Percentiles rank a stretch among this genome's conserved stretches.
Conservation (phyloP, 208 protist species). For the Leishmania turanica region DNA sequence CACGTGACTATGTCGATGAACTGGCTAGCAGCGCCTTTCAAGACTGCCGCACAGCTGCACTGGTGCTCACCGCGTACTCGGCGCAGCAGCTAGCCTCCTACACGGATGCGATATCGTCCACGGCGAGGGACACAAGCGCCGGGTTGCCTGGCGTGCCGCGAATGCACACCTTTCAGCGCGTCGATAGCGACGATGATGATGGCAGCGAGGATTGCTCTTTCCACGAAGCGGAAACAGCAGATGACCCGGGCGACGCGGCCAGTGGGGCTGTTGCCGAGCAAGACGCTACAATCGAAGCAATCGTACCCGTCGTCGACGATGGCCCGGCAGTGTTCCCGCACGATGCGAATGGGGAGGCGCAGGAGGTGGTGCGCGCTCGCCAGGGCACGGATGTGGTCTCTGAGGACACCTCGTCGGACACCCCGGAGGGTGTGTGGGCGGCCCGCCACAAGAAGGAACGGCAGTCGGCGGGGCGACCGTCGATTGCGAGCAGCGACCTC, state of each 20-base stretch:
- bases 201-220: background rate
- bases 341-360: background rate
- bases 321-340: no score
- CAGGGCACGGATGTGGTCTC: background rate
- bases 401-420: slow-evolving; percentile 6
- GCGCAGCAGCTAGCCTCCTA: background rate
- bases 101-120: background rate
- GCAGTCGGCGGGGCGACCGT: background rate
- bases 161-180: background rate
- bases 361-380: background rate
- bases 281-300: background rate
- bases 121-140: background rate
- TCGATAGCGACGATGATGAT: background rate
- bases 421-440: slow-evolving; percentile 11
- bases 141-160: background rate
- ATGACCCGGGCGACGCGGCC: background rate
- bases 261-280: background rate
- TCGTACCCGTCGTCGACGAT: background rate
- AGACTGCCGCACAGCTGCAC: slow-evolving; percentile 28
- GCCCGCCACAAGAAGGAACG: slow-evolving; percentile 7
- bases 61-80: background rate
- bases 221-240: background rate
- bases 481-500: background rate
- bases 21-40: slow-evolving; percentile 34
- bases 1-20: slow-evolving; percentile 25